Base-by-base conservation (phyloP, 2,329 filamentous ascomycete genomes). In the Fusarium sp. region DNA sequence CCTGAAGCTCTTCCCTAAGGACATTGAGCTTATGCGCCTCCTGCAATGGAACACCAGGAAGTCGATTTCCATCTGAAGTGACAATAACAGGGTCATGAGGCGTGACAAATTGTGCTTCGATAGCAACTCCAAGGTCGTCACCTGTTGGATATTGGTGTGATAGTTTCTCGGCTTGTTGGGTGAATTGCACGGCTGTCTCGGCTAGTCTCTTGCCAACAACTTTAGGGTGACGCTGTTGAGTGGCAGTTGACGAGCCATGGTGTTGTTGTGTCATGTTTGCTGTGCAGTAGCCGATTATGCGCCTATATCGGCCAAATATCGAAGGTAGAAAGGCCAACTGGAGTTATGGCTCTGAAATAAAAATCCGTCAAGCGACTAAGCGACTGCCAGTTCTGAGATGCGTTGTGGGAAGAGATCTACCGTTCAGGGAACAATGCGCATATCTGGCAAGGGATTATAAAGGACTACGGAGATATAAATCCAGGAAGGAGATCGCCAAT, bases 1-100 rank as follows among this genome's bases (percentile, higher is more conserved):
- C 75, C 17, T 81, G 68, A 18, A 86, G 75, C 41, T 87, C 83
- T 44, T 89, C 85, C 66, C 85, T 88, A 44, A 93, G 78, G 8
- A 83, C 76, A 77, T 95, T 95, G 60, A 95, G 84, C 77, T 90
- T 92, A 67, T 88, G 84, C 2, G 92, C 92, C 81, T 95, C 92
- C 35, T 87, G 83, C 7, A 93, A 77, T 3, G 92, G 92, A 3
- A 94, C 89, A 2, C 88, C 87, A 0, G 92, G 92, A 9, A 94
- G 79, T 41, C 91, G 84, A 49, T 87, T 85, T 33, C 91, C 92
- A 77, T 91, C 88, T 17, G 87, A 86, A 2, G 91, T 93, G 57
- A 90, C 83, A 48, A 95, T 88, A 18, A 94, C 88, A 1, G 92
- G 88, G 78, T 95, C 92, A 52, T 91, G 88, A 0, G 91, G 87